Base-by-base conservation (phyloP, 2,329 filamentous ascomycete species). In the Hymenoscyphus fructigenus region DNA sequence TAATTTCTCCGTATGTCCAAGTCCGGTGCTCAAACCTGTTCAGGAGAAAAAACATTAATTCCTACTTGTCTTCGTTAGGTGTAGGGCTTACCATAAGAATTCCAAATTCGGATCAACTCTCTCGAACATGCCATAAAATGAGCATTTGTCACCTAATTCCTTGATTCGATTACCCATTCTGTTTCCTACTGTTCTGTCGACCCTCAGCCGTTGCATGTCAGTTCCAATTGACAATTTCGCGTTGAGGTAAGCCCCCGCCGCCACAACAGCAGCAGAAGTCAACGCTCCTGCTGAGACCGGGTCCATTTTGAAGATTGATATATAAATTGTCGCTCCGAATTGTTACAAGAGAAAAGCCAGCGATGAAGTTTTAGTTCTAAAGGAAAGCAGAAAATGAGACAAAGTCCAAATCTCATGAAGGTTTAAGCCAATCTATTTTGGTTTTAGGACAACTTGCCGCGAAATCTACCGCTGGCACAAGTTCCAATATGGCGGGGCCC, bases 1-100 rank as follows among this genome's bases (percentile, higher is more conserved):
- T 80, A 47, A 82, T 63, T 63, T 82, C 75, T 2, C 69, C 74
- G 69, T 82, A 83, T 2, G 78, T 82, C 80, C 80, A 82, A 3
- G 75, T 78, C 66, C 77, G 79, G 2, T 79, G 76, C 66, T 83
- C 81, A 71, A 83, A 82, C 47, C 47, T 53, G 47, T 26, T n/a
- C 9, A 26, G 14, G 20, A 26, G 10, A 23, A 26, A 4, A 50
- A 17, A 15, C 12, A 17, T 38, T 38, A 38, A 14, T 38, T 38
- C 36, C 14, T 53, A 2, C 20, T 53, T 53, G 3, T 3, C 26
- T 53, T 53, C 47, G 1, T 53, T 14, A 14, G 47, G 10, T 26
- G 20, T 26, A 26, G 0, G 2, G 47, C 20, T 5, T 53, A 53
- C 80, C 80, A 83, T 10, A 83, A 69, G 3, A 78, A 78, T 56